Base-by-base conservation (phyloP, 1,284 basidiomycete genomes). In the Ganoderma resinaceum region DNA sequence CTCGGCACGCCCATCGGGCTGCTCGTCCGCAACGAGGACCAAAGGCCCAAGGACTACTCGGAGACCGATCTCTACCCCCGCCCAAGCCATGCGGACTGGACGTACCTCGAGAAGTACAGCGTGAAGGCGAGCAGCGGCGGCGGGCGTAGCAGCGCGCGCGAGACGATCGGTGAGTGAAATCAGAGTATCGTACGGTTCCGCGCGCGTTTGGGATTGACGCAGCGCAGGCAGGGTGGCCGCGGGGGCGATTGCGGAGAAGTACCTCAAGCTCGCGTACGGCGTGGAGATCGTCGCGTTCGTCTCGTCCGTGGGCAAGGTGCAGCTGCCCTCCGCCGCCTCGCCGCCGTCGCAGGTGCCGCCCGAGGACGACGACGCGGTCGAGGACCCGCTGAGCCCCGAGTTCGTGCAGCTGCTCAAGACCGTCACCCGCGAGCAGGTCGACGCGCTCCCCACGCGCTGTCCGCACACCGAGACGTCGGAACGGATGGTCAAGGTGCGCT, bases 271-370 rank as follows among this genome's bases (percentile, higher is more conserved):
- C 68, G 96, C 91, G 11, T 93, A 93, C 78, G 95, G 95, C 26
- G 89, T 99, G 70, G 96, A 99, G 81, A 97, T 99, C 73, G 94
- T 99, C 46, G 97, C 97, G 0, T 99, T 99, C 78, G 97, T 99
- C 38, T 95, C 94, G 2, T 96, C 95, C 5, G 98, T 99, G 4
- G 98, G 98, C 66, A 97, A 96, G 79, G 87, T 99, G 62, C 91
- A 93, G 75, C 84, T 99, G 37, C 92, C 93, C 2, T 82, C 86
- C 1, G 78, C 80, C 14, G 77, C 84, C 49, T 79, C 81, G 42
- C 79, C 83, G 38, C 82, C 82, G 49, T 84, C 82, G 29, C 75
- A 78, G 75, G 81, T 78, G 20, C 76, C 80, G 12, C 83, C 85
- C 64, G 86, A 89, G 58, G 89, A 93, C 67, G 83, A 88, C 69